Percentiles rank a stretch among this genome's conserved stretches.
Evolutionary conservation across 2,329 filamentous ascomycete species (phyloP).

Genomic region (Scytalidium sp.): DNA sequence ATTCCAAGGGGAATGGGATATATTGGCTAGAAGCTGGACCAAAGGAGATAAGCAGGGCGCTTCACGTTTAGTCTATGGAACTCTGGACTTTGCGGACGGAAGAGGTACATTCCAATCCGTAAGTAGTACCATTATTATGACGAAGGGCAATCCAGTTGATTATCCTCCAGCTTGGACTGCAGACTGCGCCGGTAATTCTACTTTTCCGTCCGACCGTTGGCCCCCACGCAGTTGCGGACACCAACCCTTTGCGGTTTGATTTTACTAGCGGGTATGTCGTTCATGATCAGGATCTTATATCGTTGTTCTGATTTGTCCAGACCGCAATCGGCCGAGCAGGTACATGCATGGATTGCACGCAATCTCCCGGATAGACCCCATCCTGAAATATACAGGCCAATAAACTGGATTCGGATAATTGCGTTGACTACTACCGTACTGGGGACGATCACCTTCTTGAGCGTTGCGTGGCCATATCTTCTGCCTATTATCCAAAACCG

Average conservation of each 20-base stretch:
- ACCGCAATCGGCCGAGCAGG: constrained; percentile 69
- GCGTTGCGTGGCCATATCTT: constrained; percentile 74
- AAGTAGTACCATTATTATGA: constrained; percentile 16
- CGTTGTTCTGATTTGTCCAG: constrained; percentile 39
- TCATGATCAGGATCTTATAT: not conserved
- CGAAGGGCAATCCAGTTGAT: not conserved
- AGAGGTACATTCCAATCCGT: constrained; percentile 85
- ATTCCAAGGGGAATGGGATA: constrained; percentile 92
- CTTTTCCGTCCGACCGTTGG: constrained; percentile 84
- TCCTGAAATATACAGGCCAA: constrained; percentile 74
- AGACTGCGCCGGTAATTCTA: constrained; percentile 89
- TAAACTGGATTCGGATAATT: constrained; percentile 80
- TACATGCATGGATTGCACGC: constrained; percentile 75
- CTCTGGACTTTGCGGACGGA: constrained; percentile 84
- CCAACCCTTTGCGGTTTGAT: constrained; percentile 75
- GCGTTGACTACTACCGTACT: constrained; percentile 66
- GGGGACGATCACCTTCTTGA: constrained; percentile 64
- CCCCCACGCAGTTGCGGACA: constrained; percentile 68
- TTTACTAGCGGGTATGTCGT: constrained; percentile 71
- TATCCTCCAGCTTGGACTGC: constrained; percentile 70
- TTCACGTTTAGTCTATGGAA: constrained; percentile 73
- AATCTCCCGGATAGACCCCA: constrained; percentile 77
- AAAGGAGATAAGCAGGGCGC: constrained; percentile 76
- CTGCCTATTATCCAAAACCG: constrained; percentile 82
- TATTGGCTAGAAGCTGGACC: constrained; percentile 81